Evolutionary conservation across 495 filamentous ascomycete genomes (phyloP).

Genomic region (Monascus purpureus): DNA sequence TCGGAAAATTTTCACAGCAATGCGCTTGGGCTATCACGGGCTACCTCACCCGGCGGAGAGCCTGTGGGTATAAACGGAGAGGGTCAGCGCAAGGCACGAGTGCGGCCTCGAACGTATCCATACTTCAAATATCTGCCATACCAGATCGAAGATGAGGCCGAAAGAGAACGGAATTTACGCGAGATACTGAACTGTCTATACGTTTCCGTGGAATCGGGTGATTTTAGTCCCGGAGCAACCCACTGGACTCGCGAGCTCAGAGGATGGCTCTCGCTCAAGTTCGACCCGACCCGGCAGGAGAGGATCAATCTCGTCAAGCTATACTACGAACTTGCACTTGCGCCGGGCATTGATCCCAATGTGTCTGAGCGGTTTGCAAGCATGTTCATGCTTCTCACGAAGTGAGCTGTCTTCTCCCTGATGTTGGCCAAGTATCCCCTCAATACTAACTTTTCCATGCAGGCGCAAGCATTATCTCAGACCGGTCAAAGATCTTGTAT

Average conservation of each 20-base stretch:
- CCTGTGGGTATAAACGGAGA: slow-evolving; percentile 39
- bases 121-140: slow-evolving; percentile 88
- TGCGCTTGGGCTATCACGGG: slow-evolving; percentile 42
- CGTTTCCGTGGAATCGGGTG: slow-evolving; percentile 76
- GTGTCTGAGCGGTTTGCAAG: slow-evolving; percentile 84
- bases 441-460: slow-evolving; percentile 15
- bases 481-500: slow-evolving; percentile 69
- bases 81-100: slow-evolving; percentile 45
- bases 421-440: not conserved
- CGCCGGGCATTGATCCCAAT: slow-evolving; percentile 70
- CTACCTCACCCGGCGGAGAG: slow-evolving; percentile 53
- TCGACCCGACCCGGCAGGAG: slow-evolving; percentile 75
- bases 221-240: slow-evolving; percentile 83
- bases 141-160: slow-evolving; percentile 57
- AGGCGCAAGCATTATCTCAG: slow-evolving; percentile 93
- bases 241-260: slow-evolving; percentile 96
- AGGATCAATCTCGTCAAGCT: slow-evolving; percentile 73
- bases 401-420: slow-evolving; percentile 39
- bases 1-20: slow-evolving; percentile 34
- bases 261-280: slow-evolving; percentile 92
- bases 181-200: slow-evolving; percentile 89
- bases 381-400: slow-evolving; percentile 90
- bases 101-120: slow-evolving; percentile 80
- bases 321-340: slow-evolving; percentile 88
- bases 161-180: slow-evolving; percentile 57